phyloP scores from a whole-genome alignment of 768 basidiomycete species.

The Serendipita sp. region DNA sequence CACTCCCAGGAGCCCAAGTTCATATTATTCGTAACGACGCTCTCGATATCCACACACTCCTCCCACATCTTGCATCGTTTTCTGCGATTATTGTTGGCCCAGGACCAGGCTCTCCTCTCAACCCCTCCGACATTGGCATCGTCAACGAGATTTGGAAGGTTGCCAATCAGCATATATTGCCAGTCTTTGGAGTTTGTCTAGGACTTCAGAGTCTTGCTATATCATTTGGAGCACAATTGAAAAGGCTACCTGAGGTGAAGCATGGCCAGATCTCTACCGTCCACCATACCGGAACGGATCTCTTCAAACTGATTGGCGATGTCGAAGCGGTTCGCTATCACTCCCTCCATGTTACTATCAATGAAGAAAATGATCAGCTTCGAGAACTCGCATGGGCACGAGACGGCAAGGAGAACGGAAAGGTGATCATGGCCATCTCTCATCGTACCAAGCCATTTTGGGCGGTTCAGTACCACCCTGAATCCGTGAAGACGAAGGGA shows the following conservation, averaged over 20 bases:
- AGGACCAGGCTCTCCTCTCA: conserved; percentile 63
- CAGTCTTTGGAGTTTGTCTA: conserved; percentile 72
- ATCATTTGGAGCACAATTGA: conserved; percentile 46
- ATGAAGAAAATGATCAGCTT: conserved; percentile 28
- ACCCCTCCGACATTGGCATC: conserved; percentile 46
- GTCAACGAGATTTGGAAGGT: conserved; percentile 59
- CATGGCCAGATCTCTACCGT: conserved; percentile 62
- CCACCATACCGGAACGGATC: conserved; percentile 37
- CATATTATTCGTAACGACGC: conserved; percentile 64
- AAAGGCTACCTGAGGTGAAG: conserved; percentile 51
- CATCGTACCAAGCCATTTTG: conserved; percentile 58
- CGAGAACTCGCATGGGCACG: conserved; percentile 59
- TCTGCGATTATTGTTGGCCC: conserved; percentile 61
- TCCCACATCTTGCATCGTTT: conserved; percentile 42
- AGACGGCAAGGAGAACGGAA: conserved; percentile 50
- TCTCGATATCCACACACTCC: conserved; percentile 33
- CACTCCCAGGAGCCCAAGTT: conserved; percentile 45
- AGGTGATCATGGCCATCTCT: conserved; percentile 56
- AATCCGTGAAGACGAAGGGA: conserved; percentile 56
- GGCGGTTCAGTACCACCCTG: conserved; percentile 85
- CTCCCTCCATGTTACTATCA: conserved; percentile 42
- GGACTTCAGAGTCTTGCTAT: conserved; percentile 63
- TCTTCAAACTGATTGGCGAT: conserved; percentile 46
- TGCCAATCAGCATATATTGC: conserved; percentile 33
- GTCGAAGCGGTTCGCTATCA: conserved; percentile 62